Conservation (phyloP, 1,139 yeast genomes). For the Wickerhamiella infanticola region DNA sequence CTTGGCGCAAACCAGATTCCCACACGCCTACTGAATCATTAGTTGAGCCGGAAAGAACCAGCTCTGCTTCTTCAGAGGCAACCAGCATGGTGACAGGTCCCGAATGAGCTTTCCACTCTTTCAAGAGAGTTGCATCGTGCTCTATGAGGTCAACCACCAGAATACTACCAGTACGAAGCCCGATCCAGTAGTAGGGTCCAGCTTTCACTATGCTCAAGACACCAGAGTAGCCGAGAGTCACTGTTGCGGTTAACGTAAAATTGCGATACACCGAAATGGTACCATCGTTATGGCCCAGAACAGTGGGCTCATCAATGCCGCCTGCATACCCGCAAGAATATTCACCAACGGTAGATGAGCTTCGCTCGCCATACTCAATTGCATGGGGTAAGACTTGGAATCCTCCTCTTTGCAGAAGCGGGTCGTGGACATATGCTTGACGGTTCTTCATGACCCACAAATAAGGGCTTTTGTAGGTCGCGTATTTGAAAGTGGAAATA, state of each 20-base stretch:
- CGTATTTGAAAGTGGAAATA: slow-evolving; percentile 20
- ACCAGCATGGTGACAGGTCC: slow-evolving; percentile 16
- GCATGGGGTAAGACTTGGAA: background rate
- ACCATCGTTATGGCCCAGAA: slow-evolving; percentile 31
- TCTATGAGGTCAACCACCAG: slow-evolving; percentile 23
- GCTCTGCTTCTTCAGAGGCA: background rate
- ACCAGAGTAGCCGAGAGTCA: slow-evolving; percentile 24
- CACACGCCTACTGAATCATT: background rate
- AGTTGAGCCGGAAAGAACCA: background rate
- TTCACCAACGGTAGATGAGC: slow-evolving; percentile 16
- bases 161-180: slow-evolving; percentile 26
- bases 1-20: slow-evolving; percentile 14
- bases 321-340: slow-evolving; percentile 22
- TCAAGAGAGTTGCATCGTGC: slow-evolving; percentile 24
- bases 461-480: slow-evolving; percentile 18
- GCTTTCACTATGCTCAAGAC: slow-evolving; percentile 22
- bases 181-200: slow-evolving; percentile 27
- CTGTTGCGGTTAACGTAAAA: slow-evolving; percentile 20
- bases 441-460: slow-evolving; percentile 26
- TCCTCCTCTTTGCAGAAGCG: slow-evolving; percentile 11
- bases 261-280: slow-evolving; percentile 23
- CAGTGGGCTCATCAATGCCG: slow-evolving; percentile 18
- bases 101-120: slow-evolving; percentile 29
- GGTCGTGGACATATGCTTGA: slow-evolving; percentile 23
- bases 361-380: background rate